A percentile compares a stretch with the other conserved stretches of the same genome.
These are phyloP conservation scores for Lotmaria passim DNA, from an alignment of 208 protist genomes.

Conservation along the genomic window DNA sequence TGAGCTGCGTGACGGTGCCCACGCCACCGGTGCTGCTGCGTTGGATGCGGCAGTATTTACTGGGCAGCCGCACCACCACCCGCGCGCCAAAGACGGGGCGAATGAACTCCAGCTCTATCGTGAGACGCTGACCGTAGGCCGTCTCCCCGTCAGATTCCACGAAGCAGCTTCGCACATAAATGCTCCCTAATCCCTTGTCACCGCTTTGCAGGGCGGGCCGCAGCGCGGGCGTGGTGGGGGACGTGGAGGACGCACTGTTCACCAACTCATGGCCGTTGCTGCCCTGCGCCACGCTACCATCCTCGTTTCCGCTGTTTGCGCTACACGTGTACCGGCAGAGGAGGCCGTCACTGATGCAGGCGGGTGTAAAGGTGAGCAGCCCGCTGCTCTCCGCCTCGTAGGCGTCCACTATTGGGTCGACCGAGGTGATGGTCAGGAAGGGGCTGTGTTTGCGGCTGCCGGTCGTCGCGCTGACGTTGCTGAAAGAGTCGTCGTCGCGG, in stretches of 20 bases:
- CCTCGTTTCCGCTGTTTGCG: neutral
- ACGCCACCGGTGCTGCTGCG: constrained; percentile 52
- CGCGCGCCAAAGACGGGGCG: constrained; percentile 33
- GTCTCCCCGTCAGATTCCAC: constrained; percentile 28
- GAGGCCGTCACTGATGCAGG: constrained; percentile 29
- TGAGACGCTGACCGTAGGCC: constrained; percentile 36
- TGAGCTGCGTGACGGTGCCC: constrained; percentile 35
- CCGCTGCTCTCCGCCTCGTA: constrained; percentile 35
- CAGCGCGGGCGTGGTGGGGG: neutral
- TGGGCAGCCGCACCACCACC: constrained; percentile 61
- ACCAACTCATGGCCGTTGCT: neutral
- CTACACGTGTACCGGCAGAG: constrained; percentile 33
- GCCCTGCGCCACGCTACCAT: neutral
- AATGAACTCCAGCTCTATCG: constrained; percentile 36
- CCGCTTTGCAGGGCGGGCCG: neutral
- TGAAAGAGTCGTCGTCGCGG: constrained; percentile 19
- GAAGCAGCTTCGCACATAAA: constrained; percentile 33
- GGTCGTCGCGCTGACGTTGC: constrained; percentile 13
- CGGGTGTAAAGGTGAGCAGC: constrained; percentile 31
- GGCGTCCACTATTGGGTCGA: constrained; percentile 35
- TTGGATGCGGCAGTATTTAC: constrained; percentile 56
- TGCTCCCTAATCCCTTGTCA: constrained; percentile 18
- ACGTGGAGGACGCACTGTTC: neutral
- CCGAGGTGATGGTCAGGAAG: constrained; percentile 23
- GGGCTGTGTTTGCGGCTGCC: constrained; percentile 21